These are phyloP conservation scores for Colletotrichum sp. DNA, from an alignment of 2,329 filamentous ascomycete species.

Conservation along the genomic window DNA sequence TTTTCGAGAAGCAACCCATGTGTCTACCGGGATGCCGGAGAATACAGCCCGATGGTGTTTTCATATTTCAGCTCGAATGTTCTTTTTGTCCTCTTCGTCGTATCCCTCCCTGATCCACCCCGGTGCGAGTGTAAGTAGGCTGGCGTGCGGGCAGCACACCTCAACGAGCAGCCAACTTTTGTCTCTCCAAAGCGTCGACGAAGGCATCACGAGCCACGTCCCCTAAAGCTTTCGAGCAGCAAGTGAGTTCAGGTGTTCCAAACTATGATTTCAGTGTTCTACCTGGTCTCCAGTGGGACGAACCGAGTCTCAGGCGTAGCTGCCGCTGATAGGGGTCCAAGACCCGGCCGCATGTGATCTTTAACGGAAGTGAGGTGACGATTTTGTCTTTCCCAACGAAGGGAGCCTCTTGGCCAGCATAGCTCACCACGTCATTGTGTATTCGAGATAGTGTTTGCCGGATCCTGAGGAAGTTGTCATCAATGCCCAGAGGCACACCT, in stretches of 20 bases:
- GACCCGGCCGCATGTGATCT: neutral
- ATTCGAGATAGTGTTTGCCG: neutral
- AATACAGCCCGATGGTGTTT: neutral
- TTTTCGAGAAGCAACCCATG: neutral
- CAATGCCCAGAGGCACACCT: neutral
- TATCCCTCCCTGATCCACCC: neutral
- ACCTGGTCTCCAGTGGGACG: neutral
- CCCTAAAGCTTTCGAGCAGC: neutral
- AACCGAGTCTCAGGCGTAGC: neutral
- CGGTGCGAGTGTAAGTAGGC: neutral
- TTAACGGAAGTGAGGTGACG: neutral
- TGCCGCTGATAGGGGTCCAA: neutral
- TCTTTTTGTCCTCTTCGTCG: neutral
- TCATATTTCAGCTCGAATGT: neutral
- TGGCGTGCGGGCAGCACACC: neutral
- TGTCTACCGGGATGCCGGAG: neutral
- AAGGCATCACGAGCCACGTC: neutral
- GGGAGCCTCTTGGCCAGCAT: no score
- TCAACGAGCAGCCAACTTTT: neutral
- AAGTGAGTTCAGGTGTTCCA: neutral
- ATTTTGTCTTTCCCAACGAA: neutral
- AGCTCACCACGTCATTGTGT: neutral
- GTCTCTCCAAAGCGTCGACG: neutral
- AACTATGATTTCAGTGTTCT: neutral
- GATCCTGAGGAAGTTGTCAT: accelerated